Conservation (phyloP, 78 protist genomes). For the Tieghemostelium lacteum region DNA sequence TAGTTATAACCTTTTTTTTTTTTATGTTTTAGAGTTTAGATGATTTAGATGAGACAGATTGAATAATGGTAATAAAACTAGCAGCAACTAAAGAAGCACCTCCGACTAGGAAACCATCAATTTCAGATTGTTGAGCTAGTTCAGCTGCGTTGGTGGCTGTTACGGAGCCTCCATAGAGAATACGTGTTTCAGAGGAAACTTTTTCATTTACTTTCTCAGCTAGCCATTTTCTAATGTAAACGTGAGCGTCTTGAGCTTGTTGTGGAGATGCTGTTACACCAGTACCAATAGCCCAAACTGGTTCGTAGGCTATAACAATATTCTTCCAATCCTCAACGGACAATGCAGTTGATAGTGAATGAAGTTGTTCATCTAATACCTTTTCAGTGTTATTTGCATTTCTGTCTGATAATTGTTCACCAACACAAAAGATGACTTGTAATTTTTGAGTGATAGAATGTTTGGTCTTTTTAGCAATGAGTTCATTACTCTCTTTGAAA, state of each 20-base stretch:
- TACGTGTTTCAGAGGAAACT: constrained; percentile 88
- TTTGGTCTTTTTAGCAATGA: constrained; percentile 86
- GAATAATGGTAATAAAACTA: constrained; percentile 90
- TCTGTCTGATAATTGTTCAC: constrained; percentile 96
- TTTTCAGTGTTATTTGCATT: constrained; percentile 88
- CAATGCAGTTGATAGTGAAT: constrained; percentile 13
- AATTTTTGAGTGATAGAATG: constrained; percentile 82
- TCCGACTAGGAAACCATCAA: constrained; percentile 99
- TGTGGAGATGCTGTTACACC: constrained; percentile 97
- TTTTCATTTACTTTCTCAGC: constrained; percentile 45
- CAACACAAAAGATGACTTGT: constrained; percentile 95
- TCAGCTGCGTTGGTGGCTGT: constrained; percentile 86
- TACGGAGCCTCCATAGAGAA: constrained; percentile 99
- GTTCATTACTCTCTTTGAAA: constrained; percentile 91
- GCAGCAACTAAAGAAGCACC: constrained; percentile 97
- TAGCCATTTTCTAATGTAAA: constrained; percentile 86
- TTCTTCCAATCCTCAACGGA: constrained; percentile 83
- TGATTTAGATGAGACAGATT: constrained; percentile 65
- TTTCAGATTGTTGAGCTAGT: constrained; percentile 88
- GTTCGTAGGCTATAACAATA: constrained; percentile 97
- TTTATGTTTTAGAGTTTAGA: no score
- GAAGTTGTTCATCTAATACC: constrained; percentile 86
- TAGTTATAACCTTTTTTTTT: no score
- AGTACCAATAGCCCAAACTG: constrained; percentile 99
- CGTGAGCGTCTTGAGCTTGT: constrained; percentile 93